Evolutionary conservation across 257 asterid species (phyloP).

Genomic region (Penstemon eatonii): DNA sequence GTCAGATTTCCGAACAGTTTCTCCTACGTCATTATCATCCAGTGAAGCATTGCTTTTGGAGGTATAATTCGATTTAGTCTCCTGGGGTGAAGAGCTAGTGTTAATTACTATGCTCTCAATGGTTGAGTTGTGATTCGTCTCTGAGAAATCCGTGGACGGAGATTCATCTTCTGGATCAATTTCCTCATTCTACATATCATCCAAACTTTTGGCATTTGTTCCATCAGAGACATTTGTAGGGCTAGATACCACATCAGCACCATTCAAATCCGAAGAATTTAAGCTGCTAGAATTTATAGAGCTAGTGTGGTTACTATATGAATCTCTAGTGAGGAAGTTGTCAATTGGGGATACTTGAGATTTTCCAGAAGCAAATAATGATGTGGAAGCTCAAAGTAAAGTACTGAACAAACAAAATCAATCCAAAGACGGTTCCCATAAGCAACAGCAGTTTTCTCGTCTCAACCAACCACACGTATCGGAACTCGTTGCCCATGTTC

Average conservation of each 20-base stretch:
- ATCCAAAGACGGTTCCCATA: conserved; percentile 51
- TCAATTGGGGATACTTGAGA: conserved; percentile 26
- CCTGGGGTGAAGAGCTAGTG: conserved; percentile 33
- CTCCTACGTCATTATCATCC: conserved; percentile 24
- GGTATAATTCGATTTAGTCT: conserved; percentile 28
- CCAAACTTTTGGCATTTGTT: conserved; percentile 19
- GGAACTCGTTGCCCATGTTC: conserved; percentile 49
- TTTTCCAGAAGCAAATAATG: conserved; percentile 38
- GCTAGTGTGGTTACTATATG: conserved; percentile 25
- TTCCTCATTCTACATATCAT: conserved; percentile 34
- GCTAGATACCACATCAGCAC: conserved; percentile 23
- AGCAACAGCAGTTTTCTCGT: conserved; percentile 56
- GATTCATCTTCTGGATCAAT: conserved; percentile 67
- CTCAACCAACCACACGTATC: conserved; percentile 45
- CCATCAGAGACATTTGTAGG: conserved; percentile 30
- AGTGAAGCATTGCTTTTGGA: conserved; percentile 26
- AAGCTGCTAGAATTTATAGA: conserved; percentile 32
- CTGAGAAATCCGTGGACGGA: conserved; percentile 41
- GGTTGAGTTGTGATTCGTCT: conserved; percentile 31
- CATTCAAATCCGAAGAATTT: conserved; percentile 30
- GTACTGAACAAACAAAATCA: conserved; percentile 59
- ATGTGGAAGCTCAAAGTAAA: conserved; percentile 67
- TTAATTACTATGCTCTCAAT: conserved; percentile 31
- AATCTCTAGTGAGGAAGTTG: conserved; percentile 30
- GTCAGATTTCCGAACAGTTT: conserved; percentile 24